These are phyloP conservation scores for Fusarium abutilonis DNA, from an alignment of 2,329 filamentous ascomycete genomes.

Conservation along the genomic window DNA sequence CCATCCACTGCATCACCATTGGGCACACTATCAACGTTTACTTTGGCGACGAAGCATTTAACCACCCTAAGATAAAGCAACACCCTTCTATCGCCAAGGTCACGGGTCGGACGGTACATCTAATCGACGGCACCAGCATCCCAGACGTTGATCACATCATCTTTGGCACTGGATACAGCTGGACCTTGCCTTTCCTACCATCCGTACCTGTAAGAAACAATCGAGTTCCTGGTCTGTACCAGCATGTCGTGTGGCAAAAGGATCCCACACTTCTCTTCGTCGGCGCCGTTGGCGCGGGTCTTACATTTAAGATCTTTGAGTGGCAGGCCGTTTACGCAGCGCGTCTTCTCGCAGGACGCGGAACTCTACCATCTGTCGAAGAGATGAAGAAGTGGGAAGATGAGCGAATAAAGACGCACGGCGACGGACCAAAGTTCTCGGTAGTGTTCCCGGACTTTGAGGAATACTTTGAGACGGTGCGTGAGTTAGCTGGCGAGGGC, in stretches of 20 bases:
- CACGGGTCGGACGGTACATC: constrained; percentile 60
- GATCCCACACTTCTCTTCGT: constrained; percentile 68
- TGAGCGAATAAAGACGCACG: constrained; percentile 61
- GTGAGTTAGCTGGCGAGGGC: constrained; percentile 59
- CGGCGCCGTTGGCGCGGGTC: constrained; percentile 64
- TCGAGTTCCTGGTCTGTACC: constrained; percentile 64
- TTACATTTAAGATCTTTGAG: constrained; percentile 76
- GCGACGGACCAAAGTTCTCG: constrained; percentile 66
- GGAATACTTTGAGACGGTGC: constrained; percentile 69
- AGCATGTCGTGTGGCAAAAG: constrained; percentile 64
- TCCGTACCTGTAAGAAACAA: constrained; percentile 63
- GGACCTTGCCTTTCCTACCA: constrained; percentile 70
- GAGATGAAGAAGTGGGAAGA: constrained; percentile 67
- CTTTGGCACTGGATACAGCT: constrained; percentile 73
- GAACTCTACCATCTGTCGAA: constrained; percentile 57
- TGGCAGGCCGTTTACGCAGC: constrained; percentile 73
- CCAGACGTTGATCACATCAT: constrained; percentile 68
- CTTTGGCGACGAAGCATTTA: constrained; percentile 68
- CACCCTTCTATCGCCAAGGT: constrained; percentile 61
- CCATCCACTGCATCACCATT: constrained; percentile 62
- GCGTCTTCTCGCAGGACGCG: constrained; percentile 65
- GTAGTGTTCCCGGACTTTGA: constrained; percentile 70
- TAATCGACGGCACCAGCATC: constrained; percentile 64
- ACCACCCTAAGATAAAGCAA: constrained; percentile 63
- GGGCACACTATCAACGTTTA: constrained; percentile 61